Conservation (phyloP, 129 eudicot genomes). For the Flaveria linearis region DNA sequence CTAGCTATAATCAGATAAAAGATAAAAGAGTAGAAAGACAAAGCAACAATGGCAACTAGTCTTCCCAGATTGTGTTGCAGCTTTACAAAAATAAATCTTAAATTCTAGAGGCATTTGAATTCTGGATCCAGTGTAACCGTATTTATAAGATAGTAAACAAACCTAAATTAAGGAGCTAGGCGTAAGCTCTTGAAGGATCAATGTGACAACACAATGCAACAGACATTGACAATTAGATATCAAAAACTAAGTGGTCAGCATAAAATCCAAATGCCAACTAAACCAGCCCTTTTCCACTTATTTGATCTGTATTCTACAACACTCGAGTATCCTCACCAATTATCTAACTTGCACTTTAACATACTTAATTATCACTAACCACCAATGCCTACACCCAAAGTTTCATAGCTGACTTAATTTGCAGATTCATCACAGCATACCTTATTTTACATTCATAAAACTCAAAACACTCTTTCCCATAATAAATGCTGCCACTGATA, state of each 20-base stretch:
- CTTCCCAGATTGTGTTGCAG: constrained; percentile 1
- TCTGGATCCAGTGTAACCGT: not conserved
- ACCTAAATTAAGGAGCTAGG: not conserved
- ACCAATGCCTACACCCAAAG: not conserved
- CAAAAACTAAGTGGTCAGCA: constrained; percentile 2
- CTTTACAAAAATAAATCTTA: not conserved
- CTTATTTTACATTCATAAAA: constrained; percentile 7
- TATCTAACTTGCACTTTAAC: not conserved
- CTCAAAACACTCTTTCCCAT: not conserved
- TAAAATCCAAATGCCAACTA: not conserved
- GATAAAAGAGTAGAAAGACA: not conserved
- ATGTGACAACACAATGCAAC: not conserved
- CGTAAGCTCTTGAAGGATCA: not conserved
- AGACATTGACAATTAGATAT: not conserved
- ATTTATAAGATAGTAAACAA: constrained; percentile 13
- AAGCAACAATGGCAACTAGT: not conserved
- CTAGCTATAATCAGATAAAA: not conserved
- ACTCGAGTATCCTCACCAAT: not conserved
- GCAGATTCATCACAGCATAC: constrained; percentile 14
- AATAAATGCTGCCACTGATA: not conserved
- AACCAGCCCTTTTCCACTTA: constrained; percentile 12
- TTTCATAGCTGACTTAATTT: not conserved
- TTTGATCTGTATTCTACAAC: not conserved
- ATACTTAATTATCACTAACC: constrained; percentile 2
- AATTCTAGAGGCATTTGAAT: not conserved